Evolutionary conservation across 2,329 filamentous ascomycete species (phyloP), one percentile per base, ranked within the genome.

Genomic region (Eutypa lata): DNA sequence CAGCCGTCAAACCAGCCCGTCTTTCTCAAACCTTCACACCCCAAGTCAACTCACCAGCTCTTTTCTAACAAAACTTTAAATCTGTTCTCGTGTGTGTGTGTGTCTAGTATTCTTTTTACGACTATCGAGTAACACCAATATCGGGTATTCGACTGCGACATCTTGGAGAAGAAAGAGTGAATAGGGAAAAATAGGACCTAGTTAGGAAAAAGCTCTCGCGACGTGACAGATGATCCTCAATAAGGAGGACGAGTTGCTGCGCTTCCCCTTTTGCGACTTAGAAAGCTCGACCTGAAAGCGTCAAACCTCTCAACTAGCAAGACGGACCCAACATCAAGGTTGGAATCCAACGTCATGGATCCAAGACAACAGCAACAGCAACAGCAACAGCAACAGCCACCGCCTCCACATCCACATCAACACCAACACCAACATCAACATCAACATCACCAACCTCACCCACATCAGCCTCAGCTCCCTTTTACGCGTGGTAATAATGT

Each of bases 401-500:
- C 38, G 38, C 38, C 16, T 42, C 38, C 18, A 13, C 38, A 42
- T 42, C 38, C 18, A 42, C 38, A 22, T 7, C 38, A 18, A 42
- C 38, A 22, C 19, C 38, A 42, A 19, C 38, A 18, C 10, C 38
- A 42, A 13, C 38, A 22, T 8, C 38, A 42, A 8, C 38, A 18
- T 22, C 38, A 42, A 19, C 38, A 42, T 22, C 53, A 54, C 28
- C 52, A 53, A 16, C 51, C 50, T 31, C 51, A 40, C 26, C 42
- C 48, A 26, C 44, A 48, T 19, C 48, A 44, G 8, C 51, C 47
- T 21, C 37, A 47, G 22, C 50, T 44, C 11, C 31, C 22, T 8
- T 43, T 57, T 19, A 48, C 56, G 4, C 56, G 56, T 46, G 22
- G 53, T 14, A 45, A 46, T 47, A 58, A 50, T 42, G 44, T 21